Evolutionary conservation across 2,329 filamentous ascomycete genomes (phyloP), one percentile per base, ranked within the genome.

Genomic region (Xylaria multiplex): DNA sequence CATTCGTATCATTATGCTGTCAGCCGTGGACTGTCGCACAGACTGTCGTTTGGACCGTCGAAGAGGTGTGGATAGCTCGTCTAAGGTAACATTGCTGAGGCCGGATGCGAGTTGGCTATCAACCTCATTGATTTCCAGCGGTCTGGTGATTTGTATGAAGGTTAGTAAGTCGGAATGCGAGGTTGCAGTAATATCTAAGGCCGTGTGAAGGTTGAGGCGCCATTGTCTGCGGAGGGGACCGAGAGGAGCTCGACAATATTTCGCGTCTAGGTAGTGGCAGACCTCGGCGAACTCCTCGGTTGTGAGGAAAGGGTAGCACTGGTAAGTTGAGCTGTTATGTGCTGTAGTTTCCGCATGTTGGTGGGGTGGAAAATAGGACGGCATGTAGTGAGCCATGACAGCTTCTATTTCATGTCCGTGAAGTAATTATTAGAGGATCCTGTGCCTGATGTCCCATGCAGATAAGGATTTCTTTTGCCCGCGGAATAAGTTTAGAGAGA

Each of bases 261-360:
- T 82, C 43, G 83, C 81, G 68, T 90, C 88, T 24, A 90, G 81
- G 61, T 85, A 81, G 71, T 90, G 86, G 76, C 90, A 92, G 61
- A 84, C 86, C 73, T 88, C 84, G 59, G 85, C 79, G 69, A 93
- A 93, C 74, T 92, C 90, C 46, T 87, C 83, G 11, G 79, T 73
- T 11, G 79, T 85, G 32, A 93, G 82, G 65, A 85, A 86, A 6
- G 90, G 90, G 74, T 90, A 93, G 57, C 82, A 79, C 64, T 77
- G 71, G 72, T 87, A 84, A 13, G 80, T 80, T 14, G 77, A 75
- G 19, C 76, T 72, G 59, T 75, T 68, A 54, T 61, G 24, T 27
- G 46, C 46, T 5, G n/a, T 22, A 27, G 14, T 13, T 9, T n/a
- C 55, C 22, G 16, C 42, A 7, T 27, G 19, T 19, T 45, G 54